Evolutionary conservation across 2,329 filamentous ascomycete genomes (phyloP).

Genomic region (Monilinia vaccinii-corymbosi): DNA sequence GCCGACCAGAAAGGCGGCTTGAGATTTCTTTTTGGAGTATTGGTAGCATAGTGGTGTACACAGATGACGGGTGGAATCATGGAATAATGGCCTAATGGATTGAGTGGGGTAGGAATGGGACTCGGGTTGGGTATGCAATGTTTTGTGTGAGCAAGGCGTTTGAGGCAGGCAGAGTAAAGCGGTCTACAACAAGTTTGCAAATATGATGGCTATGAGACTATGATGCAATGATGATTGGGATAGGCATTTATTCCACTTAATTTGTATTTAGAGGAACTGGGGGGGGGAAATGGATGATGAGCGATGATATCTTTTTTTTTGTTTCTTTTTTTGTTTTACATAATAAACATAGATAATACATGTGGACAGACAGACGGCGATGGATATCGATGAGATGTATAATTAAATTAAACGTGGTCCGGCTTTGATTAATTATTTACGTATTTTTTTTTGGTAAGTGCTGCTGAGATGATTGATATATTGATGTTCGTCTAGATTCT

Average conservation of each 20-base stretch:
- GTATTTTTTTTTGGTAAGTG: too few species aligned
- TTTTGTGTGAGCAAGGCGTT: not conserved
- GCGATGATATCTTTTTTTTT: not conserved
- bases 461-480: too few species aligned
- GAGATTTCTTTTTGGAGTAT: not conserved
- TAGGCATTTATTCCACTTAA: not conserved
- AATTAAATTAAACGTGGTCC: too few species aligned
- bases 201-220: not conserved
- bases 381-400: too few species aligned
- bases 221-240: not conserved
- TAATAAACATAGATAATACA: not conserved
- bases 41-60: not conserved
- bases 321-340: not conserved
- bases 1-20: constrained; percentile 4
- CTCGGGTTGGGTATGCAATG: not conserved
- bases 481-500: too few species aligned
- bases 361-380: too few species aligned
- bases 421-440: too few species aligned
- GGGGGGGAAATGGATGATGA: not conserved
- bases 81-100: not conserved
- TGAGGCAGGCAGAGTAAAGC: not conserved
- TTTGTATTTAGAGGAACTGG: not conserved
- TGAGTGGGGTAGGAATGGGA: not conserved
- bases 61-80: not conserved
- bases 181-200: not conserved